A percentile compares a stretch with the other conserved stretches of the same genome.
Conservation (phyloP, 1,139 yeast species). For the Martiniozyma asiatica region DNA sequence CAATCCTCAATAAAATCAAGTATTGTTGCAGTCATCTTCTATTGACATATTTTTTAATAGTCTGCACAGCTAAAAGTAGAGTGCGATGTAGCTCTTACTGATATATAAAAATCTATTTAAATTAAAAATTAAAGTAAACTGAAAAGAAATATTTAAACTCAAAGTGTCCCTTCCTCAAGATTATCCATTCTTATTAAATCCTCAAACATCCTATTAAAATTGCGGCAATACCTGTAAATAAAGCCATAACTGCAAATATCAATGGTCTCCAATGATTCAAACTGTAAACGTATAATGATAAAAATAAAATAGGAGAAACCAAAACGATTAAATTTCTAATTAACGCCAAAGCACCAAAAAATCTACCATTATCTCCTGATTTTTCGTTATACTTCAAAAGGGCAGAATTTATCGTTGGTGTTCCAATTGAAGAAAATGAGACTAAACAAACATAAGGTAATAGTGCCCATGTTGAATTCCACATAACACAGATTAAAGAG, state of each 20-base stretch:
- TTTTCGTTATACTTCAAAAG: slow-evolving; percentile 37
- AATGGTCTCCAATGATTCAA: slow-evolving; percentile 15
- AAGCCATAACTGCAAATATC: slow-evolving; percentile 7
- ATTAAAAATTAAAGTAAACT: too few species aligned
- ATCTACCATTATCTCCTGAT: slow-evolving; percentile 36
- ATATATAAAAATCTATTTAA: too few species aligned
- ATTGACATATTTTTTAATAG: too few species aligned
- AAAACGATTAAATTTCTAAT: slow-evolving; percentile 30
- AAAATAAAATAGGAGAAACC: slow-evolving; percentile 28
- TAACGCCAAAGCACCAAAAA: slow-evolving; percentile 41
- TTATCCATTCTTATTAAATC: too few species aligned
- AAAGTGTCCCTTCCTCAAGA: too few species aligned
- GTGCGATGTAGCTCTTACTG: too few species aligned
- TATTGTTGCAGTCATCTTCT: too few species aligned
- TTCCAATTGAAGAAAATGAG: slow-evolving; percentile 34
- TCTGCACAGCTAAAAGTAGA: too few species aligned
- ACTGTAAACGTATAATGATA: slow-evolving; percentile 30
- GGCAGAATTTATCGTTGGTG: slow-evolving; percentile 39
- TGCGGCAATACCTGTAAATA: slow-evolving; percentile 1
- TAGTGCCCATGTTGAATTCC: slow-evolving; percentile 17
- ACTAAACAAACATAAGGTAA: slow-evolving; percentile 27
- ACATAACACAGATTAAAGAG: slow-evolving; percentile 26
- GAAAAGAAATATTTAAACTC: not conserved
- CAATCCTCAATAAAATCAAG: too few species aligned
- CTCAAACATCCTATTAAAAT: slow-evolving; percentile 2